Evolutionary conservation across 352 stramenopile genomes (phyloP).

Genomic region (Discostella stelligera): DNA sequence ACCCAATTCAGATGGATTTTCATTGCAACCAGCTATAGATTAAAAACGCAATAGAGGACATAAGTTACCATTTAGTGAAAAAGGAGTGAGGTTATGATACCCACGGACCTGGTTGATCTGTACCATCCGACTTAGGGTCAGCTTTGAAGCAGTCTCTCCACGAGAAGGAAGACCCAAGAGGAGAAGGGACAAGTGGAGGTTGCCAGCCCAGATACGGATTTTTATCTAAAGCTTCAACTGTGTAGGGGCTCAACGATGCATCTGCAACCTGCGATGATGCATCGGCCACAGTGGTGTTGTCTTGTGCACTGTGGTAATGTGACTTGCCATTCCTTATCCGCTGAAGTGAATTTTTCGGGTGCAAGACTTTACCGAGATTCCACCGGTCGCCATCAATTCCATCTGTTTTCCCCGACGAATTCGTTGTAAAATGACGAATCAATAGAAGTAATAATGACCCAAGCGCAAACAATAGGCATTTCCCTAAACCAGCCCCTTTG

Average conservation of each 20-base stretch:
- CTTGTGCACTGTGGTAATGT: slow-evolving; percentile 14
- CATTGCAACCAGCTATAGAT: slow-evolving; percentile 36
- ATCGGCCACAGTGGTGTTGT: neutral
- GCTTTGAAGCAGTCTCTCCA: slow-evolving; percentile 67
- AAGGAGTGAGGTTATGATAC: neutral
- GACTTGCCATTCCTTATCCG: slow-evolving; percentile 30
- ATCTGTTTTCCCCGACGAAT: neutral
- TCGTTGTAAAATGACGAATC: slow-evolving; percentile 31
- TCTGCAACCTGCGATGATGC: no score
- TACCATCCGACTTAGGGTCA: slow-evolving; percentile 34
- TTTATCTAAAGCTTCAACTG: slow-evolving; percentile 17
- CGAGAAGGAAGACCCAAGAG: slow-evolving; percentile 34
- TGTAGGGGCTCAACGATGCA: slow-evolving; percentile 31
- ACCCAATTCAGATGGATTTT: slow-evolving; percentile 47
- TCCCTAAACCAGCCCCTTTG: slow-evolving; percentile 7
- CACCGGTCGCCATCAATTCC: neutral
- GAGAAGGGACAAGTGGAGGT: slow-evolving; percentile 23
- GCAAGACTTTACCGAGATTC: slow-evolving; percentile 8
- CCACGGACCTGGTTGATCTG: slow-evolving; percentile 30
- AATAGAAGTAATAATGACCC: slow-evolving; percentile 17
- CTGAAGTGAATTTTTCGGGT: slow-evolving; percentile 19
- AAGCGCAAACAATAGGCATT: slow-evolving; percentile 18
- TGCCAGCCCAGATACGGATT: slow-evolving; percentile 67
- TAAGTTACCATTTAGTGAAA: slow-evolving; percentile 6
- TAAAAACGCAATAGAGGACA: neutral